Evolutionary conservation across 2,329 filamentous ascomycete species (phyloP).

Genomic region (Colletotrichum coccodes): DNA sequence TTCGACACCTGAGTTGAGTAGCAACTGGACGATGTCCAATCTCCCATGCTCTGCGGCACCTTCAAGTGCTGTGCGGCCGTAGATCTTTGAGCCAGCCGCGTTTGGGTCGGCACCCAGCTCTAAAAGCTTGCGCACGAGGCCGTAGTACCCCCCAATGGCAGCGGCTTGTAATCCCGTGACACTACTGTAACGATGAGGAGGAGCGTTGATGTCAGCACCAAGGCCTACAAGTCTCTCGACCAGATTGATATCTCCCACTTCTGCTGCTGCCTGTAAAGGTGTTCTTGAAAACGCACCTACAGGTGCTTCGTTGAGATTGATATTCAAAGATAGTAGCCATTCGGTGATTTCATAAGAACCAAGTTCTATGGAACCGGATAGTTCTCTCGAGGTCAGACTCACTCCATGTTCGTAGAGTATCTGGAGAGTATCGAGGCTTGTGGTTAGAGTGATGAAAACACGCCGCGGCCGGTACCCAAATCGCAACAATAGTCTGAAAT

Average conservation of each 20-base stretch:
- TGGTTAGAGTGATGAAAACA: not conserved
- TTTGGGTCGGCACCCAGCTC: not conserved
- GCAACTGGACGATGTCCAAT: not conserved
- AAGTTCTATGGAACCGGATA: not conserved
- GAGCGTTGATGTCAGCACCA: not conserved
- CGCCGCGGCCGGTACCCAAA: not conserved
- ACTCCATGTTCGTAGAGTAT: not conserved
- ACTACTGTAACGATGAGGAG: accelerated
- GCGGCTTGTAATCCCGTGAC: not conserved
- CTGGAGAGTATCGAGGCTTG: not conserved
- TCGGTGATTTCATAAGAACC: not conserved
- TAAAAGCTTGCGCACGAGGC: not conserved
- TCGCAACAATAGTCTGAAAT: not conserved
- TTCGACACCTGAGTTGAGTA: not conserved
- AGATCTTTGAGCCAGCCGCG: accelerated
- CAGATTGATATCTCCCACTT: not conserved
- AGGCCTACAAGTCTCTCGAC: not conserved
- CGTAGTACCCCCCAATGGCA: not conserved
- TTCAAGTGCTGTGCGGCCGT: not conserved
- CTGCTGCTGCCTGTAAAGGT: not conserved
- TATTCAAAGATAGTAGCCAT: not conserved
- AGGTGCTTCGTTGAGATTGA: not conserved
- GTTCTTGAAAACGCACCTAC: not conserved
- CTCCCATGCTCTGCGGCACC: not conserved
- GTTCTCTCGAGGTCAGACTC: not conserved